These are phyloP conservation scores for Penicillium sp. DNA, from an alignment of 2,329 filamentous ascomycete genomes.

Conservation along the genomic window DNA sequence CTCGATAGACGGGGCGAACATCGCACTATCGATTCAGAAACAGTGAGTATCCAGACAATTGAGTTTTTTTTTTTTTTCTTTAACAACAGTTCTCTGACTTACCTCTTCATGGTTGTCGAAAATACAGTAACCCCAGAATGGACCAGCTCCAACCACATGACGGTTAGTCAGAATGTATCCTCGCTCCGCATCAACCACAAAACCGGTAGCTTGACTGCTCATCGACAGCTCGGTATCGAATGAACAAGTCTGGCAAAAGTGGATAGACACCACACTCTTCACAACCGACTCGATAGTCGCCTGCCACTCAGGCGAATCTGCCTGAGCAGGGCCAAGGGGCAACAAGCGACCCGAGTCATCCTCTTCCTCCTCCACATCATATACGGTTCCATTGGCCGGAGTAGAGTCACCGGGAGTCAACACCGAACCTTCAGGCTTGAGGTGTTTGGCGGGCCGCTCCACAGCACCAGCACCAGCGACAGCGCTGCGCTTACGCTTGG, in stretches of 20 bases:
- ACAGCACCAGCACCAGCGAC: slow-evolving; percentile 48
- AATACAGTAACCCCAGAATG: slow-evolving; percentile 97
- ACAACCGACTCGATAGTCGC: slow-evolving; percentile 93
- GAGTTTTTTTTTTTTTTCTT: not conserved
- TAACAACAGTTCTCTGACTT: slow-evolving; percentile 26
- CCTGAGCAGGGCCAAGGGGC: slow-evolving; percentile 55
- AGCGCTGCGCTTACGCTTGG: slow-evolving; percentile 63
- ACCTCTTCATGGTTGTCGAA: slow-evolving; percentile 96
- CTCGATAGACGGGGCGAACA: slow-evolving; percentile 94
- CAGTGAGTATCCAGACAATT: slow-evolving; percentile 1
- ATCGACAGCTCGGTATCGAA: slow-evolving; percentile 97
- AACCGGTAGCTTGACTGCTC: slow-evolving; percentile 94
- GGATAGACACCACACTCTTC: slow-evolving; percentile 95
- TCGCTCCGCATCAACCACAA: slow-evolving; percentile 92
- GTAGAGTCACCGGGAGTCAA: slow-evolving; percentile 50
- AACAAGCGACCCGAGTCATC: slow-evolving; percentile 54
- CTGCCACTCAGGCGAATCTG: slow-evolving; percentile 88
- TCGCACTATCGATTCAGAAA: slow-evolving; percentile 69
- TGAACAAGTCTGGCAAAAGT: slow-evolving; percentile 96
- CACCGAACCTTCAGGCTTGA: slow-evolving; percentile 55
- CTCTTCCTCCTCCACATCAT: slow-evolving; percentile 51
- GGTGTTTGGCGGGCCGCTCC: slow-evolving; percentile 62
- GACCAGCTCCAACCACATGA: slow-evolving; percentile 92
- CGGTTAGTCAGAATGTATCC: slow-evolving; percentile 89
- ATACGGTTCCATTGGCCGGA: slow-evolving; percentile 52